These are phyloP conservation scores for Teratosphaeria zuluensis DNA, from an alignment of 2,329 filamentous ascomycete species.

Conservation along the genomic window DNA sequence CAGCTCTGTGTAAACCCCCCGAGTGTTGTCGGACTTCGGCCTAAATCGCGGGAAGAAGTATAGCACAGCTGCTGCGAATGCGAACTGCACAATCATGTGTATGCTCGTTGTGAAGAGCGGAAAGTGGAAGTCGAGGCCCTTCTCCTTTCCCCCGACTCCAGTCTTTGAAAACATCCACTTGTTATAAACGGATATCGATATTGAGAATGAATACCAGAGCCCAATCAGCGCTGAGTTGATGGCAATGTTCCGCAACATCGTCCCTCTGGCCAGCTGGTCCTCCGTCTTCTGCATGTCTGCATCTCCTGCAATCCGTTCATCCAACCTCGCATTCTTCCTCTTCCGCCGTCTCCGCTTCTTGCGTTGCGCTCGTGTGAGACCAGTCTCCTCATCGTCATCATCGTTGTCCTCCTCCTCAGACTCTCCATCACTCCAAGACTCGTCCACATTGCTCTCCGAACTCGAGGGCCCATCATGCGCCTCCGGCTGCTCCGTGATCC, in stretches of 20 bases:
- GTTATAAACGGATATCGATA: constrained; percentile 96
- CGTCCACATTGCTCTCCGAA: constrained; percentile 45
- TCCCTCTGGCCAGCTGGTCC: constrained; percentile 65
- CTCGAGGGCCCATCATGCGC: constrained; percentile 22
- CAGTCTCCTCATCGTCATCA: constrained; percentile 80
- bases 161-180: constrained; percentile 92
- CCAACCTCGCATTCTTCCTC: constrained; percentile 55
- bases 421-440: constrained; percentile 42
- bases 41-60: constrained; percentile 75
- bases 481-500: constrained; percentile 7
- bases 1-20: constrained; percentile 1
- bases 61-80: constrained; percentile 65
- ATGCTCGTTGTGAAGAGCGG: constrained; percentile 90
- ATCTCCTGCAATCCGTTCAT: constrained; percentile 57
- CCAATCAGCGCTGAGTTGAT: constrained; percentile 75
- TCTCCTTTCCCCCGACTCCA: constrained; percentile 38
- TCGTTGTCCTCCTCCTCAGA: constrained; percentile 61
- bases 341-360: constrained; percentile 53
- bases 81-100: constrained; percentile 94
- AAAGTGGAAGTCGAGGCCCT: constrained; percentile 74
- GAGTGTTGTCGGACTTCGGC: constrained; percentile 39
- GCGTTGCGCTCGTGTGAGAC: constrained; percentile 62
- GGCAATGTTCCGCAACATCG: constrained; percentile 57
- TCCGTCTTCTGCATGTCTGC: constrained; percentile 39
- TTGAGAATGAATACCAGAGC: constrained; percentile 82